Base-by-base conservation (phyloP, 345 rosid species). In the Erodium maritimum region DNA sequence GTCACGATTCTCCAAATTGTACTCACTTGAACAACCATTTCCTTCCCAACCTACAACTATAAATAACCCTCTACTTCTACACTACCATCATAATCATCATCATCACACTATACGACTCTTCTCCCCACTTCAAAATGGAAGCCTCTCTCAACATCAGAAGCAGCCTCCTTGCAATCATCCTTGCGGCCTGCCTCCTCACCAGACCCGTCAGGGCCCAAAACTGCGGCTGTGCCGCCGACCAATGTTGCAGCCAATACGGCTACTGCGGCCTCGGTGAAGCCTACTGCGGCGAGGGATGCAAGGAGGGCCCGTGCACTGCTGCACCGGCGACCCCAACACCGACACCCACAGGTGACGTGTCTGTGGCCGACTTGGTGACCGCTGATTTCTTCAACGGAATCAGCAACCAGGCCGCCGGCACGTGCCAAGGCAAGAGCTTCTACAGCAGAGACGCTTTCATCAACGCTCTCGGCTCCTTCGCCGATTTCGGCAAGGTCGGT, bases 381-480 rank as follows among this genome's bases (percentile, higher is more conserved):
- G 59, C 60, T 0, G 60, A 58, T 0, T 82, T 79, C 73, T 79
- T 77, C 50, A 59, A 77, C 9, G 71, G 77, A 16, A 77, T 79
- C 18, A 72, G 68, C 50, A 57, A 57, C n/a, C 63, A 64, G 56
- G 80, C 80, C 0, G 67, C 33, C 0, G 61, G 23, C 0, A 21
- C 33, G 5, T 82, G 87, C 9, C 66, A 17, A 0, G 82, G 87
- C 21, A 74, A 75, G 66, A 58, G 14, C 33, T 76, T 82, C 70
- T 82, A 79, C 24, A 63, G 77, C 0, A 42, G 82, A 58, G 52
- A 64, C 46, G 68, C 64, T 16, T 77, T 82, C 55, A 62, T 79
- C 0, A 65, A 45, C 19, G 82, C 79, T 9, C 51, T 57, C 0
- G 57, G 50, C 48, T 48, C 63, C 1, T 81, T 56, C 5, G 46